Evolutionary conservation across 805 yeast species (phyloP).

Genomic region (Brettanomyces naardenensis): DNA sequence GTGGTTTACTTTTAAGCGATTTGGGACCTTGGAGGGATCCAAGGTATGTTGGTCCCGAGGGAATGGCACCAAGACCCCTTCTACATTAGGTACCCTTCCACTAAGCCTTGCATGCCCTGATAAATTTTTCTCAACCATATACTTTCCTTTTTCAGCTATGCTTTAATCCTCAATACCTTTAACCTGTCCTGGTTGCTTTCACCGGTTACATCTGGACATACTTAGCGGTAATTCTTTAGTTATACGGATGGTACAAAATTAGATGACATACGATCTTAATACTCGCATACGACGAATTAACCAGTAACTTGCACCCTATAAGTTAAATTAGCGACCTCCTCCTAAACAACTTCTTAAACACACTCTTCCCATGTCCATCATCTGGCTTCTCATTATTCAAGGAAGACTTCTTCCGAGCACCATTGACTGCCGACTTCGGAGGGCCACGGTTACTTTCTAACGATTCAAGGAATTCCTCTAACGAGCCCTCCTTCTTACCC

Average conservation of each 20-base stretch:
- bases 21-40: constrained; percentile 97
- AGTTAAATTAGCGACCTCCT: constrained; percentile 6
- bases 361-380: constrained; percentile 5
- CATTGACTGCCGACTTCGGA: background rate
- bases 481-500: background rate
- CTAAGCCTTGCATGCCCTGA: no score
- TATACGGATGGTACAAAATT: no score
- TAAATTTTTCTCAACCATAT: no score
- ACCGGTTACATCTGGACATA: no score
- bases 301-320: background rate
- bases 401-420: no score
- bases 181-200: no score
- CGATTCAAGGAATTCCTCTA: background rate
- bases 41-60: constrained; percentile 87
- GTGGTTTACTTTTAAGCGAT: constrained; percentile 82
- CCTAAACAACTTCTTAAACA: constrained; percentile 17
- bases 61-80: constrained; percentile 69
- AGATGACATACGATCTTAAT: no score
- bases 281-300: no score
- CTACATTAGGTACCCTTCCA: constrained; percentile 1
- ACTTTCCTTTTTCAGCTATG: no score
- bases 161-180: no score
- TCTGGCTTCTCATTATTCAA: background rate
- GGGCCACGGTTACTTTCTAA: no score
- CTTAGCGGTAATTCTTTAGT: no score